Base-by-base conservation (phyloP, 331 rosid species). In the Spiraea crenata region DNA sequence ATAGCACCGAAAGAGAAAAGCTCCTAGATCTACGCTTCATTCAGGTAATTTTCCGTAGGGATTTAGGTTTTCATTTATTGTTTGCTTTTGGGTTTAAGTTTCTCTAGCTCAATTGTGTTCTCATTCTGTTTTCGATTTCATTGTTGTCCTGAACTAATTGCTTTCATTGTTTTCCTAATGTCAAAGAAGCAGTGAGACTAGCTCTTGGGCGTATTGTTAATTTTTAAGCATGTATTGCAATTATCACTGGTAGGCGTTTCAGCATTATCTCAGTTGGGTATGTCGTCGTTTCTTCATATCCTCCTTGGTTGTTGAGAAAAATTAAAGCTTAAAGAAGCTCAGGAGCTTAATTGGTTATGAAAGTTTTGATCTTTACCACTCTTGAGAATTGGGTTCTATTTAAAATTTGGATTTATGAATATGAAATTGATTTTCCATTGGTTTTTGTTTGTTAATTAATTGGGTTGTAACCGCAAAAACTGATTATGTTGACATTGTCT, bases 201-300 rank as follows among this genome's bases (percentile, higher is more conserved):
- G 31, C 31, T 25, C 31, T 25, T 25, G 31, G 31, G 31, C 31
- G 31, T 25, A 25, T 25, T 25, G 31, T 25, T 25, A 25, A 25
- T 25, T 25, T 25, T 1, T 25, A 25, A 25, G 31, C 31, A 25
- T 25, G 31, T 25, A 25, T 25, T 25, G 31, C 31, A 25, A 25
- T 25, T 25, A 25, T 25, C 31, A 81, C 72, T 74, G 1, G 60
- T 74, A 77, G 58, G 67, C 65, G 59, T 54, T 83, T 58, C 47
- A 67, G 41, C 78, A 78, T 87, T 82, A 70, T 70, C 65, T 38
- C 44, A 46, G 1, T 76, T 73, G 56, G 88, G 95, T 86, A 78
- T 41, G 57, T 60, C 39, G 41, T 64, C 57, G 17, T 61, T 47
- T 45, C 13, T 19, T 31, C 5, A 50, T 50, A 19, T 51, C 63